Evolutionary conservation across 129 eudicot genomes (phyloP), one percentile per base, ranked within the genome.

Genomic region (Chrysanthemum makinoi): DNA sequence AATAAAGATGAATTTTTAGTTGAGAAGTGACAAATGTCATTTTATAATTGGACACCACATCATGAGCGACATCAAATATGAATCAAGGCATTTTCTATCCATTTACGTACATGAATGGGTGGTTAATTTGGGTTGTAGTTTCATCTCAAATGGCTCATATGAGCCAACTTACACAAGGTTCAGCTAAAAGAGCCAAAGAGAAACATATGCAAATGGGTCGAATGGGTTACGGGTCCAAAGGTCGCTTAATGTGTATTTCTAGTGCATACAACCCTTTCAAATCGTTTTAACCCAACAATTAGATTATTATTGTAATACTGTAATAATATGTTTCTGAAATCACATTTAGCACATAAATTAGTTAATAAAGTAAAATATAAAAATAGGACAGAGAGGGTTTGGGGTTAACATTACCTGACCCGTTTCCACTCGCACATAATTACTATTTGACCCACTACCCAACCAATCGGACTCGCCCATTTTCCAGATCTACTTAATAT

Each of bases 1-100:
- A n/a, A n/a, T n/a, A n/a, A n/a, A n/a, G n/a, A n/a, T n/a, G n/a
- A n/a, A n/a, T n/a, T n/a, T n/a, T n/a, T n/a, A n/a, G n/a, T n/a
- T n/a, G n/a, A n/a, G n/a, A n/a, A n/a, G n/a, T n/a, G n/a, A n/a
- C n/a, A n/a, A n/a, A n/a, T n/a, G n/a, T n/a, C n/a, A n/a, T n/a
- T n/a, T n/a, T n/a, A n/a, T n/a, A n/a, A n/a, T n/a, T n/a, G n/a
- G n/a, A n/a, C n/a, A n/a, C n/a, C n/a, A n/a, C n/a, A n/a, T n/a
- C n/a, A n/a, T n/a, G n/a, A n/a, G n/a, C 1, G 70, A 46, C 39
- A 44, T 66, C 55, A 44, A 44, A 44, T 15, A 46, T 65, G 70
- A 18, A 18, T 18, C 33, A 65, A 17, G 69, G 17, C 10, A 39
- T n/a, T 18, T 16, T 56, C 30, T 12, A 52, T 10, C 17, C 57